phyloP scores from a whole-genome alignment of 345 rosid genomes.

The Pelargonium nanum region DNA sequence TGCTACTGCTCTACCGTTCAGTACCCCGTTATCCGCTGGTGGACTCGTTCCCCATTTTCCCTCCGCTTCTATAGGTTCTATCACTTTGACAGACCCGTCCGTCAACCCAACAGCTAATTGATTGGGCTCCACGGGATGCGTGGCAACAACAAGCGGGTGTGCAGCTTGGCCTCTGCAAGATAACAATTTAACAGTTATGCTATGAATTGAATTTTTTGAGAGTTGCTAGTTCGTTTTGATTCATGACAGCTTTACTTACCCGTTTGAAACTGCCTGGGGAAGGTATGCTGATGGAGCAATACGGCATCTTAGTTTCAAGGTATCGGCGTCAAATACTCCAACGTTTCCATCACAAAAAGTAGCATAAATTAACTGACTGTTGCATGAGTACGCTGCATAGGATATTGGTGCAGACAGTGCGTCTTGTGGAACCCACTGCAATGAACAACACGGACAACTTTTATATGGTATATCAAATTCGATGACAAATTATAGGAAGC shows the following conservation, averaged over 20 bases:
- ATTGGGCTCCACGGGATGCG: constrained; percentile 65
- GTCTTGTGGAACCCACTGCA: constrained; percentile 59
- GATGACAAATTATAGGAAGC: neutral
- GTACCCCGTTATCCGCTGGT: constrained; percentile 49
- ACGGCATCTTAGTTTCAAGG: constrained; percentile 33
- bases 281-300: constrained; percentile 35
- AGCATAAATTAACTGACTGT: constrained; percentile 48
- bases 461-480: neutral
- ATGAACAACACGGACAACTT: neutral
- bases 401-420: constrained; percentile 36
- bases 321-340: constrained; percentile 39
- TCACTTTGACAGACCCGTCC: constrained; percentile 59
- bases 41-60: constrained; percentile 66
- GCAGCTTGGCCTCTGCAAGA: constrained; percentile 47
- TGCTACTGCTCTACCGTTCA: constrained; percentile 49
- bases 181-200: neutral
- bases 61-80: constrained; percentile 63
- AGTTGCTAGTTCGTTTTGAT: neutral
- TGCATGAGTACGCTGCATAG: constrained; percentile 48
- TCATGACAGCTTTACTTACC: constrained; percentile 10
- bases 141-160: constrained; percentile 60
- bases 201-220: neutral
- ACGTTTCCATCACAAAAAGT: constrained; percentile 43
- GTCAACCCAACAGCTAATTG: constrained; percentile 66
- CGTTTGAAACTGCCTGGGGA: constrained; percentile 17